Conservation (phyloP, 768 basidiomycete genomes). For the Daedalea quercina region DNA sequence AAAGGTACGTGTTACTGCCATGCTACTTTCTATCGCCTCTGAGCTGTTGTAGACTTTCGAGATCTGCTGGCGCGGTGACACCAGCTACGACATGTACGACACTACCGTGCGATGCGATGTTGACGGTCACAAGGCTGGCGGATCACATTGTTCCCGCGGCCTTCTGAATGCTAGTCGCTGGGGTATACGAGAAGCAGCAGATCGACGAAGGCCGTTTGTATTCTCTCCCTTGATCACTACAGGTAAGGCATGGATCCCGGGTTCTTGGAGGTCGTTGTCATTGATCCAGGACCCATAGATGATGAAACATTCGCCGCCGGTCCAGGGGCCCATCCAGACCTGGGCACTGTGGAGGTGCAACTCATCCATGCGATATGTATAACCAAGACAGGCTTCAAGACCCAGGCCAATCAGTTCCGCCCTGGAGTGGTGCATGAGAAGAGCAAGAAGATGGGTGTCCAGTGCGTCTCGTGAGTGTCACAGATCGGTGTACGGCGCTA, state of each 20-base stretch:
- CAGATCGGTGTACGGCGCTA: too few species aligned
- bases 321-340: neutral
- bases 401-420: neutral
- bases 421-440: constrained; percentile 11
- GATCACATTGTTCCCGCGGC: constrained; percentile 1
- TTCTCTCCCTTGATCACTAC: constrained; percentile 5
- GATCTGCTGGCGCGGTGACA: constrained; percentile 12
- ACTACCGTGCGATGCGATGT: neutral
- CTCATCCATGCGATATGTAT: neutral
- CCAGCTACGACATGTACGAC: neutral
- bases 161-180: neutral
- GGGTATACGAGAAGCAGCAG: constrained; percentile 2
- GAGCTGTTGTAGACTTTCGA: constrained; percentile 2
- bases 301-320: neutral
- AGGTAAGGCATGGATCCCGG: constrained; percentile 4
- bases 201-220: constrained; percentile 3
- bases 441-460: constrained; percentile 10
- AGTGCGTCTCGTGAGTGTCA: constrained; percentile 12
- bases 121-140: constrained; percentile 9
- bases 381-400: neutral
- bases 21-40: neutral
- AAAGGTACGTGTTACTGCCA: constrained; percentile 1
- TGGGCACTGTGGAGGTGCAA: constrained; percentile 7
- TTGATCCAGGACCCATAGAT: neutral
- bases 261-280: too few species aligned